Evolutionary conservation across 2,329 filamentous ascomycete species (phyloP), one percentile per base, ranked within the genome.

Genomic region (Fusarium brachygibbosum): DNA sequence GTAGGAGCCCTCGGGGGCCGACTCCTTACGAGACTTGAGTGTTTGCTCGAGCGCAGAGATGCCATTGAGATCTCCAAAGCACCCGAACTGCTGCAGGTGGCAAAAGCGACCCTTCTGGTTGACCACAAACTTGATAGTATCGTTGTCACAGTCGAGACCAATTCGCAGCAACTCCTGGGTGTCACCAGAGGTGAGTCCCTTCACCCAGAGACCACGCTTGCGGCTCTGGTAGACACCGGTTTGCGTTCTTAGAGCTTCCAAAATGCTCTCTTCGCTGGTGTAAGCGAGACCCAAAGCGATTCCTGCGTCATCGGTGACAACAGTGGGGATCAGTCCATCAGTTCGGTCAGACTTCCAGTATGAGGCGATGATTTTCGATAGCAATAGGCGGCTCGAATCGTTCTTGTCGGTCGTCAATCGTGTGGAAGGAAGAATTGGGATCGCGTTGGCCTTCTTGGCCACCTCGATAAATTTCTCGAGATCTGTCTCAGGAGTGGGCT

Each of bases 131-230:
- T 92, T 91, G 74, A 99, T 82, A 61, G 94, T 97, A 79, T 99
- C 96, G 69, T 91, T 91, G 79, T 99, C 96, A 79, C 96, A 99
- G 80, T 99, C 96, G 55, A 97, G 84, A 1, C 91, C 91, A 69
- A 99, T 87, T 59, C 90, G 90, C 23, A 98, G 85, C 51, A 99
- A 85, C 79, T 98, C 90, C 79, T 99, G 96, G 14, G 93, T 93
- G 78, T 98, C 94, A 16, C 96, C 96, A 55, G 95, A 98, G 11
- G 92, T 96, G 53, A 94, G 93, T 8, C 96, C 96, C 83, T 99
- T 99, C 80, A 97, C 91, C 96, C 96, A 99, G 29, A 99, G 82
- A 1, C 96, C 96, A 44, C 96, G 88, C 84, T 98, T 98, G 53
- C 96, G 88, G 82, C 95, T 98, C 81, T 98, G 94, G 79, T 99